Evolutionary conservation across 352 stramenopile genomes (phyloP).

Genomic region (Blastocystis sp.): DNA sequence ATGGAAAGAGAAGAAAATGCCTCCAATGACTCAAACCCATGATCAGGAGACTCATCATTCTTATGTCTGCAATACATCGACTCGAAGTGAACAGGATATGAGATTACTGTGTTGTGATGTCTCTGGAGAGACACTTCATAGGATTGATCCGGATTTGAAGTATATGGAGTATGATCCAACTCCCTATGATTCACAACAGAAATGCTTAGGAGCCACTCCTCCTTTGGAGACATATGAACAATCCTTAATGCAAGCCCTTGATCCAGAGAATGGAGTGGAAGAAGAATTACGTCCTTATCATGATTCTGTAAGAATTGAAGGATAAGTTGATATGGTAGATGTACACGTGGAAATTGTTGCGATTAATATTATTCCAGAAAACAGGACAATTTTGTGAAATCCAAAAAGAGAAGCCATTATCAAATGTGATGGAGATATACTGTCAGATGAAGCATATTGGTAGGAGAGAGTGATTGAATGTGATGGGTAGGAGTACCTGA

Average conservation of each 20-base stretch:
- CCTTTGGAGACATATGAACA: background rate
- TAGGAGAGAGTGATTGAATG: background rate
- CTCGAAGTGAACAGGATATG: background rate
- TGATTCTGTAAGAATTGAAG: background rate
- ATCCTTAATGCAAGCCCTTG: background rate
- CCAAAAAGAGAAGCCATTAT: background rate
- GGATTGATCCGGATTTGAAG: background rate
- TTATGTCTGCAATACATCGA: background rate
- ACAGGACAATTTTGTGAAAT: slow-evolving; percentile 2
- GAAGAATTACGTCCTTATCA: slow-evolving; percentile 46
- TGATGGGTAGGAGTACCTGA: background rate
- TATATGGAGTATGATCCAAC: background rate
- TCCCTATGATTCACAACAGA: background rate
- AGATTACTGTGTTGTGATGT: background rate
- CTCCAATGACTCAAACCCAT: background rate
- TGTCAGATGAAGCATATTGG: background rate
- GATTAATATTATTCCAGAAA: slow-evolving; percentile 31
- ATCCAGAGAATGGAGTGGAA: slow-evolving; percentile 27
- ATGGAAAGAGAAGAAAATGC: slow-evolving; percentile 21
- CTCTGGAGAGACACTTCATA: background rate
- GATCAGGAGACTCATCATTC: background rate
- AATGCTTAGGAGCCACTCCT: background rate
- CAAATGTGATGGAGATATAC: background rate
- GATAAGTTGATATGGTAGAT: background rate
- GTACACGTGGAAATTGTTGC: slow-evolving; percentile 35